Percentiles rank a stretch among this genome's conserved stretches.
Evolutionary conservation across 108 stramenopile species (phyloP).

Genomic region (Craspedostauros australis): DNA sequence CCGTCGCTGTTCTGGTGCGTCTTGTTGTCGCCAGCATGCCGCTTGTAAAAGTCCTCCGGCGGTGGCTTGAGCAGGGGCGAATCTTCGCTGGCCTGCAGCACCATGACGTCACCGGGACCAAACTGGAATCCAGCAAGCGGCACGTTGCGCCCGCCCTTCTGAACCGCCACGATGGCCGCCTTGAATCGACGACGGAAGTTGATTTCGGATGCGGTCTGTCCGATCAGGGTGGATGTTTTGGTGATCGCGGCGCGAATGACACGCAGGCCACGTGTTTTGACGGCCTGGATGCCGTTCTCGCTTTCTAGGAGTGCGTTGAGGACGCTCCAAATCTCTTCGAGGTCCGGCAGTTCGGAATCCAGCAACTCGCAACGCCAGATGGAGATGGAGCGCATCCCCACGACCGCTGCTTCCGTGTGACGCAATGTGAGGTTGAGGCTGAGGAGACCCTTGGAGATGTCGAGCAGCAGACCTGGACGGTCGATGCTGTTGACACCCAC

Average conservation of each 20-base stretch:
- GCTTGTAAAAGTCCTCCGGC: constrained; percentile 52
- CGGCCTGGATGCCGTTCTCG: constrained; percentile 38
- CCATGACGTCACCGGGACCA: constrained; percentile 55
- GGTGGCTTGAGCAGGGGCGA: constrained; percentile 59
- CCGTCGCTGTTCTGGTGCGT: background rate
- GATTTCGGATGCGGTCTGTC: constrained; percentile 40
- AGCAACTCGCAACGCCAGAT: constrained; percentile 76
- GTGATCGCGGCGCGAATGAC: constrained; percentile 67
- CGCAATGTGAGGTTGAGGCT: constrained; percentile 49
- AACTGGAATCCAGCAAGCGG: constrained; percentile 35
- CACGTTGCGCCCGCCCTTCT: constrained; percentile 49
- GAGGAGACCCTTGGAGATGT: constrained; percentile 63
- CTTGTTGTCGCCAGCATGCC: background rate
- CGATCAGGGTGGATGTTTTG: constrained; percentile 43
- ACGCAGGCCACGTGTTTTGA: constrained; percentile 50
- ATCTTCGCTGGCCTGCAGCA: constrained; percentile 63
- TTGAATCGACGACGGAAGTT: constrained; percentile 58
- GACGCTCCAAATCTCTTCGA: constrained; percentile 60
- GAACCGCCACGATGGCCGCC: constrained; percentile 67
- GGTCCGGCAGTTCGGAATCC: constrained; percentile 35
- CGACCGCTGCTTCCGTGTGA: constrained; percentile 74
- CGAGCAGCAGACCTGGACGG: constrained; percentile 56
- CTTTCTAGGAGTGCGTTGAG: constrained; percentile 43
- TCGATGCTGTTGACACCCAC: constrained; percentile 50
- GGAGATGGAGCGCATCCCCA: constrained; percentile 52